Base-by-base conservation (phyloP, 2,329 filamentous ascomycete genomes). In the Diaporthe humulicola region DNA sequence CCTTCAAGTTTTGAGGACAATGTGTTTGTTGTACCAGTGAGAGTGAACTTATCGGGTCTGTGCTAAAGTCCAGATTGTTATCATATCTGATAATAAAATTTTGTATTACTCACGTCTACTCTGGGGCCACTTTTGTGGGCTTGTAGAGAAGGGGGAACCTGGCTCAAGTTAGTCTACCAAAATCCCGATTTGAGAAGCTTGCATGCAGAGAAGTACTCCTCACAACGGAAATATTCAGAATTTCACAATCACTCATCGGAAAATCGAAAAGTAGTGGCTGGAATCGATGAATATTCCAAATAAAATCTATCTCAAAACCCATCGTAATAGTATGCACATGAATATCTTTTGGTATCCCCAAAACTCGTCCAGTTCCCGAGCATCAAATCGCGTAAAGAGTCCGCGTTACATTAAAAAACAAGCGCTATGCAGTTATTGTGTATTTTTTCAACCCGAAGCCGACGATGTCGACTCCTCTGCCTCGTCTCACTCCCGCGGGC, bases 391-490 rank as follows among this genome's bases (percentile, higher is more conserved):
- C 64, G 64, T 54, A 69, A 69, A 6, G 64, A 69, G 64, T 54
- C 64, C 64, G 64, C 64, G 64, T 69, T 69, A 69, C 48, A 54
- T 69, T 69, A 54, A 69, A 69, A 69, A 54, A 30, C 64, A 69
- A 69, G 8, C 64, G 64, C 64, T 69, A 69, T 69, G 64, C 64
- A 69, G n/a, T 52, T 25, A 28, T 54, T 28, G 38, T 61, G 4
- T 61, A 8, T 22, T 61, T 42, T 25, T 25, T 10, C 12, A 60
- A 40, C 10, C 33, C 22, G 9, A 12, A 38, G 56, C 56, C 56
- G 56, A 52, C 1, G 9, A n/a, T 58, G 33, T 58, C 56, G 56
- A 33, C 54, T 36, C 48, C 56, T n/a, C 30, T 25, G 10, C 14
- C 48, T 17, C 8, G n/a, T 50, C 22, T 25, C 45, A 50, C 22